phyloP scores from a whole-genome alignment of 2,329 filamentous ascomycete species.

The Metarhizium anisopliae region DNA sequence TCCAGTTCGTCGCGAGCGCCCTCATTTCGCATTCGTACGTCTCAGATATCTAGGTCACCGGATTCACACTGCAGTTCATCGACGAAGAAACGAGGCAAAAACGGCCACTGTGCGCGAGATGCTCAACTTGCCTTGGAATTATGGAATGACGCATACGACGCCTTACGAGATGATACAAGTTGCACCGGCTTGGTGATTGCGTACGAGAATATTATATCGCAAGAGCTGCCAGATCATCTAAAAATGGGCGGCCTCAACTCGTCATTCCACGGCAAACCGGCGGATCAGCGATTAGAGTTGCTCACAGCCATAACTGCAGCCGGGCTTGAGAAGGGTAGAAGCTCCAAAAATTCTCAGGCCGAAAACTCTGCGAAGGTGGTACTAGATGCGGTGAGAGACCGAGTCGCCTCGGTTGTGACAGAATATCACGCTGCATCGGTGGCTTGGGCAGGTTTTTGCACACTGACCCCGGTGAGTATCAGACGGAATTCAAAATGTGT shows the following conservation, averaged over 20 bases:
- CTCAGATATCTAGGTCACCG: background rate
- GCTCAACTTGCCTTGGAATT: conserved; percentile 16
- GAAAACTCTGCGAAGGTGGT: conserved; percentile 19
- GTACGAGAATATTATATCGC: conserved; percentile 26
- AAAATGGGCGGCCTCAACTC: conserved; percentile 20
- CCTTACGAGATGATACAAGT: conserved; percentile 19
- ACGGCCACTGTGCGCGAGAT: background rate
- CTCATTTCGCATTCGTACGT: background rate
- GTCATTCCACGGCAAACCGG: conserved; percentile 12
- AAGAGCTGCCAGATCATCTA: conserved; percentile 23
- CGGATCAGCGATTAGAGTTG: conserved; percentile 18
- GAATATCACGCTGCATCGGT: conserved; percentile 20
- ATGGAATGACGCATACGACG: conserved; percentile 27
- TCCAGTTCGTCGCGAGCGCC: background rate
- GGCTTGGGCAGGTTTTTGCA: conserved; percentile 28
- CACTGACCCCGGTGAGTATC: conserved; percentile 24
- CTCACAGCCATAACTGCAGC: conserved; percentile 20
- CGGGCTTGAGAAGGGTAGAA: conserved; percentile 20
- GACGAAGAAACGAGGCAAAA: background rate
- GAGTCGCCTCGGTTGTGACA: conserved; percentile 16
- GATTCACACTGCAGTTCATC: background rate
- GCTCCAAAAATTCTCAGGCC: conserved; percentile 17
- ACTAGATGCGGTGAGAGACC: conserved; percentile 17
- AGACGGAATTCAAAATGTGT: background rate
- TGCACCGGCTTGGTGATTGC: conserved; percentile 22